phyloP scores from a whole-genome alignment of 2,329 filamentous ascomycete species.

The Colletotrichum orbiculare region DNA sequence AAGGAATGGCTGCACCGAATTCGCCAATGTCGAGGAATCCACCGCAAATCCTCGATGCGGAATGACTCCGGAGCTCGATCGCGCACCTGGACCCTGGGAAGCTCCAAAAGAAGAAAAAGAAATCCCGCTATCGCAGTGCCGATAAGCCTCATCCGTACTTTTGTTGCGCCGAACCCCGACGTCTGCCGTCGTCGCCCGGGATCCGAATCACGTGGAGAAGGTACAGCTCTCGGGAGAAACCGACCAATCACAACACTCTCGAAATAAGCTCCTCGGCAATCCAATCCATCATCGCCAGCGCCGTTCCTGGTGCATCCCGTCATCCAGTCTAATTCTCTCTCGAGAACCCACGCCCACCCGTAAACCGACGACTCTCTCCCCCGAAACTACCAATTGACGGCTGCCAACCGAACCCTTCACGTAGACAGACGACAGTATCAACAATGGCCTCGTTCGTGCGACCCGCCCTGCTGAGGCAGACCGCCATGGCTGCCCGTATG shows the following conservation, averaged over 20 bases:
- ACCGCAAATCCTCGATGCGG: not conserved
- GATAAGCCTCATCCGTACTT: slow-evolving; percentile 22
- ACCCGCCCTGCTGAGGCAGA: slow-evolving; percentile 66
- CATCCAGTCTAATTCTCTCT: slow-evolving; percentile 40
- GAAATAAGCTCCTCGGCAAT: slow-evolving; percentile 62
- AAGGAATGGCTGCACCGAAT: slow-evolving; percentile 6
- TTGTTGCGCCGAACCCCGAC: slow-evolving; percentile 14
- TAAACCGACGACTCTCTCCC: slow-evolving; percentile 18
- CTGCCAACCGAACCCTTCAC: slow-evolving; percentile 5
- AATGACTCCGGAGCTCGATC: slow-evolving; percentile 6
- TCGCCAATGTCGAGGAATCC: not conserved
- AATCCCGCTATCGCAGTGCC: slow-evolving; percentile 27
- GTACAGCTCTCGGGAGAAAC: slow-evolving; percentile 18
- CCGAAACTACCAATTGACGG: slow-evolving; percentile 32
- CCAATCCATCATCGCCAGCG: slow-evolving; percentile 48
- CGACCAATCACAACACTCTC: slow-evolving; percentile 57
- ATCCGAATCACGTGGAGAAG: slow-evolving; percentile 34
- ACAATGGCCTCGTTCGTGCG: slow-evolving; percentile 69
- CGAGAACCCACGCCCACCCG: slow-evolving; percentile 29
- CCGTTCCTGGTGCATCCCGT: slow-evolving; percentile 40
- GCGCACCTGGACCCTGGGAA: slow-evolving; percentile 7
- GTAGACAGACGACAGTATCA: slow-evolving; percentile 6
- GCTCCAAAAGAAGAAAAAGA: slow-evolving; percentile 36
- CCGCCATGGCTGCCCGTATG: slow-evolving; percentile 53
- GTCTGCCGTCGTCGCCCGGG: slow-evolving; percentile 10